These are phyloP conservation scores for Cryptococcus sp. DNA, from an alignment of 1,284 basidiomycete genomes.

Conservation along the genomic window DNA sequence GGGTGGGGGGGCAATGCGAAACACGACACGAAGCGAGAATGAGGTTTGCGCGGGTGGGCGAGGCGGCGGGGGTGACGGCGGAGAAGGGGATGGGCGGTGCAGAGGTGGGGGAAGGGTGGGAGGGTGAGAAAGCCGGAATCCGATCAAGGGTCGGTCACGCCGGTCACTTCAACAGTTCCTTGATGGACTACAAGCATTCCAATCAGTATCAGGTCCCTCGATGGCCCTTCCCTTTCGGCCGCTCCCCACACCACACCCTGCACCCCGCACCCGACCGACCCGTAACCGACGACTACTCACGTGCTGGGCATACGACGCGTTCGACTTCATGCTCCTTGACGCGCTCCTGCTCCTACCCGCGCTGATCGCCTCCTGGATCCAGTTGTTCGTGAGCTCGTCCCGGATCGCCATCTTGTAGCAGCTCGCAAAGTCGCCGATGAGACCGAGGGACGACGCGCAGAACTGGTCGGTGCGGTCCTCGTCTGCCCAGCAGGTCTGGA, in stretches of 20 bases:
- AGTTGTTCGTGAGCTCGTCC: conserved; percentile 70
- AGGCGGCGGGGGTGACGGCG: too few species aligned
- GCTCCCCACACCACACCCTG: too few species aligned
- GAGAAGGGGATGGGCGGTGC: conserved; percentile 9
- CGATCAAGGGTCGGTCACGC: not conserved
- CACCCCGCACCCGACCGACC: too few species aligned
- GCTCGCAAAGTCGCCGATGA: conserved; percentile 90
- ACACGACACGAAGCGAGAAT: not conserved
- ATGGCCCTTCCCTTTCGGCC: too few species aligned
- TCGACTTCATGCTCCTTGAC: conserved; percentile 53
- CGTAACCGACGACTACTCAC: conserved; percentile 31
- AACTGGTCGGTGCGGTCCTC: conserved; percentile 74
- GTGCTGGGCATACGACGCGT: conserved; percentile 58
- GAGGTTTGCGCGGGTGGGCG: not conserved
- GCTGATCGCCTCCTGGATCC: conserved; percentile 77
- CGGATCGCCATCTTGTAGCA: conserved; percentile 76
- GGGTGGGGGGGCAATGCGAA: not conserved
- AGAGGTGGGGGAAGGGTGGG: too few species aligned
- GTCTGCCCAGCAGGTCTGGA: conserved; percentile 74
- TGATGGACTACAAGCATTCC: conserved; percentile 24
- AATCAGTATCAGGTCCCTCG: not conserved
- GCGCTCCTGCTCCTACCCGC: conserved; percentile 54
- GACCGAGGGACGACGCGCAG: conserved; percentile 71
- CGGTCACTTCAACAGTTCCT: conserved; percentile 29
- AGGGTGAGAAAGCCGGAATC: too few species aligned